phyloP scores from a whole-genome alignment of 805 yeast genomes.

The Maudiozyma barnettii region DNA sequence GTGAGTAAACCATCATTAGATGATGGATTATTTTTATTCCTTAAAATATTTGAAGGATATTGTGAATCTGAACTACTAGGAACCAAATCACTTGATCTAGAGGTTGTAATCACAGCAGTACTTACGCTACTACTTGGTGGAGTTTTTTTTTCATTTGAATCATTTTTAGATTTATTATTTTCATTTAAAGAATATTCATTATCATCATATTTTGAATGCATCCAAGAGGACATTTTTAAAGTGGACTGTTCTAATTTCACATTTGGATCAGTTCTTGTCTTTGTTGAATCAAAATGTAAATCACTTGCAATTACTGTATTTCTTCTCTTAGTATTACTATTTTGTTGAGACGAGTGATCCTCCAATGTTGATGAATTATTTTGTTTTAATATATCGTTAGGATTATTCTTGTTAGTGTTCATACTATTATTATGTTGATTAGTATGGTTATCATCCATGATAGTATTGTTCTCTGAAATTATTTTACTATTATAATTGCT shows the following conservation, averaged over 20 bases:
- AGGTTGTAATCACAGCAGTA: background rate
- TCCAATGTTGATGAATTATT: background rate
- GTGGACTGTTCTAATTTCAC: conserved; percentile 10
- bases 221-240: conserved; percentile 18
- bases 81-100: background rate
- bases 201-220: conserved; percentile 15
- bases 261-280: conserved; percentile 19
- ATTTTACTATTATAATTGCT: too few relatives aligned
- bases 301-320: conserved; percentile 4
- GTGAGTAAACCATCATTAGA: background rate
- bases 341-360: background rate
- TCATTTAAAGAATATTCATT: conserved; percentile 19
- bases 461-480: too few relatives aligned
- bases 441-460: too few relatives aligned
- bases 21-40: background rate
- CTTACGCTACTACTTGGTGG: conserved; percentile 1
- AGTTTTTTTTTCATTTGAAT: background rate
- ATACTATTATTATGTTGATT: too few relatives aligned
- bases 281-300: conserved; percentile 18
- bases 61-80: too few relatives aligned
- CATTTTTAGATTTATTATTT: background rate
- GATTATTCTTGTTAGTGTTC: background rate
- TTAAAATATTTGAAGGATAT: too few relatives aligned
- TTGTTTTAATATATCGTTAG: background rate
- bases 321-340: background rate